These are phyloP conservation scores for Raphanus sativus DNA, from an alignment of 345 rosid genomes.

Conservation along the genomic window DNA sequence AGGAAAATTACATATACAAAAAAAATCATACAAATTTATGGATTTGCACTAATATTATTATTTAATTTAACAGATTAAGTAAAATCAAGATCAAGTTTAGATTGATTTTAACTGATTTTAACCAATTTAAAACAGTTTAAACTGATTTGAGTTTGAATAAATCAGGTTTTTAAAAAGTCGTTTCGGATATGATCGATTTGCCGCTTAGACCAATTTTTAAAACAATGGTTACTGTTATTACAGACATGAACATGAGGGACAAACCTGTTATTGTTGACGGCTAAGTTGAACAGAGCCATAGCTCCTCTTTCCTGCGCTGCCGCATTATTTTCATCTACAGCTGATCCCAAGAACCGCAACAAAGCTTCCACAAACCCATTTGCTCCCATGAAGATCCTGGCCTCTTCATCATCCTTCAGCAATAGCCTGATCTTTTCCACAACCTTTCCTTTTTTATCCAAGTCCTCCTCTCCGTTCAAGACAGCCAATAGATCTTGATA, in stretches of 20 bases:
- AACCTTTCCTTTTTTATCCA: constrained; percentile 54
- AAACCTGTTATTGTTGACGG: constrained; percentile 94
- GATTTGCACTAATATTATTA: too few species aligned
- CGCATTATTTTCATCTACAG: constrained; percentile 46
- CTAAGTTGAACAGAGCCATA: constrained; percentile 94
- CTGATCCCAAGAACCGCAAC: constrained; percentile 63
- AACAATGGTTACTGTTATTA: background rate
- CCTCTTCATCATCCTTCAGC: constrained; percentile 93
- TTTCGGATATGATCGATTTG: too few species aligned
- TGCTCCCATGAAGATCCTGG: constrained; percentile 81
- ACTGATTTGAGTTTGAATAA: too few species aligned
- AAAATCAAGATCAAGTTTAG: too few species aligned
- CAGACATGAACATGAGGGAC: constrained; percentile 21
- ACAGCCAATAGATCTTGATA: constrained; percentile 51
- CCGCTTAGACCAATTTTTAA: too few species aligned
- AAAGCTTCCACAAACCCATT: constrained; percentile 83
- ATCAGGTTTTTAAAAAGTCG: too few species aligned
- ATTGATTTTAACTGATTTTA: too few species aligned
- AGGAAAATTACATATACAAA: too few species aligned
- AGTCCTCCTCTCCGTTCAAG: constrained; percentile 53
- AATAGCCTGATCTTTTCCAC: constrained; percentile 69
- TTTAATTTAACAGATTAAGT: too few species aligned
- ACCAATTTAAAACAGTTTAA: too few species aligned
- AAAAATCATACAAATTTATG: too few species aligned
- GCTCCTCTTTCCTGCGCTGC: constrained; percentile 75